Percentiles rank a stretch among this genome's conserved stretches.
Evolutionary conservation across 495 filamentous ascomycete species (phyloP).

Genomic region (Rhypophila decipiens): DNA sequence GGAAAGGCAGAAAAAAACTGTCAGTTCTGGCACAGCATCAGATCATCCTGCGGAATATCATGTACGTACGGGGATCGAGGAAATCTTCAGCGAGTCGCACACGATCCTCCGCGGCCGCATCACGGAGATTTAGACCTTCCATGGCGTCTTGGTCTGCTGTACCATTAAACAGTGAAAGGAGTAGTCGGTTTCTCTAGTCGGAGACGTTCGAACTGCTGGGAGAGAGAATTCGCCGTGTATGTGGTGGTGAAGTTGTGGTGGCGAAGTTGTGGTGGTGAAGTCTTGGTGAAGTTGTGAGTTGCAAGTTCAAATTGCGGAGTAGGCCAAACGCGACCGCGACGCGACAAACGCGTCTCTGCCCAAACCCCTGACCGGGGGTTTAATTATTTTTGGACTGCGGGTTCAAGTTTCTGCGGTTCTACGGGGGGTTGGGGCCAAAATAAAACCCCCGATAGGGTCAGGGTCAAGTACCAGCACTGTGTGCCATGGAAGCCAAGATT

Average conservation of each 20-base stretch:
- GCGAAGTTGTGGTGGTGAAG: neutral
- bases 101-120: constrained; percentile 75
- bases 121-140: constrained; percentile 67
- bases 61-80: constrained; percentile 76
- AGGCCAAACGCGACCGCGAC: constrained; percentile 20
- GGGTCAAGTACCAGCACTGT: no score
- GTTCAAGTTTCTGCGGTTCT: no score
- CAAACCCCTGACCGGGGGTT: constrained; percentile 18
- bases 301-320: neutral
- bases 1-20: no score
- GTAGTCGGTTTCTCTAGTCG: neutral
- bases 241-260: constrained; percentile 5
- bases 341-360: constrained; percentile 17
- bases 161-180: neutral
- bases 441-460: no score
- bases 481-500: no score
- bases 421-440: no score
- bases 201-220: constrained; percentile 2
- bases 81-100: constrained; percentile 77
- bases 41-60: no score
- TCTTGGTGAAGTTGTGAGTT: constrained; percentile 4
- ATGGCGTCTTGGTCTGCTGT: constrained; percentile 37
- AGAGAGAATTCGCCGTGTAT: neutral
- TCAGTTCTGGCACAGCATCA: no score
- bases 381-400: constrained; percentile 23